Evolutionary conservation across 495 filamentous ascomycete species (phyloP).

Genomic region (Hypomontagnella monticulosa): DNA sequence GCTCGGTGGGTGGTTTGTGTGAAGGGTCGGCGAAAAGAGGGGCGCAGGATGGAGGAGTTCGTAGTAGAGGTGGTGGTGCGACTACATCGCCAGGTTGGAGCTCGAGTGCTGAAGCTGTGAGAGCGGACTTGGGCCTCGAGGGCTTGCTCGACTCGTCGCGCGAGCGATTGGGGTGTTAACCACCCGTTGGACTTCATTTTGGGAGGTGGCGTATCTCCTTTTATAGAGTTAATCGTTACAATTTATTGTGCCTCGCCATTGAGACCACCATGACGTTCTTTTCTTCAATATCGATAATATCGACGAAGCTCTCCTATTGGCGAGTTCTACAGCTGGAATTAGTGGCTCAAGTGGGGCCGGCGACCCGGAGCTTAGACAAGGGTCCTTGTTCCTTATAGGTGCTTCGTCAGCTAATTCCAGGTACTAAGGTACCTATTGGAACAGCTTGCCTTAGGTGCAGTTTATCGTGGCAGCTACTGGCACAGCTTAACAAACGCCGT

Average conservation of each 20-base stretch:
- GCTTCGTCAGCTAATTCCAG: no score
- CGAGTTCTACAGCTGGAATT: slow-evolving; percentile 2
- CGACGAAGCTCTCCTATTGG: slow-evolving; percentile 25
- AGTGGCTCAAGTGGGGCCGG: slow-evolving; percentile 10
- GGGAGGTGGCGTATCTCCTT: slow-evolving; percentile 3
- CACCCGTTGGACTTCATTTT: slow-evolving; percentile 36
- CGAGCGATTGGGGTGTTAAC: slow-evolving; percentile 32
- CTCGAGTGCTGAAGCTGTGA: slow-evolving; percentile 13
- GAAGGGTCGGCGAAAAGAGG: slow-evolving; percentile 44
- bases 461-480: no score
- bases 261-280: slow-evolving; percentile 27
- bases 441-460: no score
- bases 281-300: slow-evolving; percentile 22
- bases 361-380: slow-evolving; percentile 5
- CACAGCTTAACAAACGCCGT: no score
- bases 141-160: slow-evolving; percentile 36
- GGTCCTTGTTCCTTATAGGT: no score
- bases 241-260: neutral
- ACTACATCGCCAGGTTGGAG: slow-evolving; percentile 26
- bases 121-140: slow-evolving; percentile 38
- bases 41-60: no score
- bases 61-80: slow-evolving; percentile 18
- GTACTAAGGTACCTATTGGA: no score
- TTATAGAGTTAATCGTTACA: neutral
- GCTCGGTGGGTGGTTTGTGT: slow-evolving; percentile 38